Evolutionary conservation across 1,139 yeast genomes (phyloP).

Genomic region (Geotrichum macrosporum): DNA sequence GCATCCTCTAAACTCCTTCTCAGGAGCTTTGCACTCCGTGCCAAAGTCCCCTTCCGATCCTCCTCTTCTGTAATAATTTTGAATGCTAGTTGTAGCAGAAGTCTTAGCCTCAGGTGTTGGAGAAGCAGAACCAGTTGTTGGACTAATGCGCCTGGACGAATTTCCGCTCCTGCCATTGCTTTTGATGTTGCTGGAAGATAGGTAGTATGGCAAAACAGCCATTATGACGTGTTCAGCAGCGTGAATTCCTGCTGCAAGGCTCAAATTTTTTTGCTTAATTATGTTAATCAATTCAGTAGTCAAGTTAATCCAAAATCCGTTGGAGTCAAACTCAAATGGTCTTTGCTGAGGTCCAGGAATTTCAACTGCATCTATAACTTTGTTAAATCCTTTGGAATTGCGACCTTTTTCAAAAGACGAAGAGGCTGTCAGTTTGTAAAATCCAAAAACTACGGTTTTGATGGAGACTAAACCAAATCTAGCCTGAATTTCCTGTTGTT

Average conservation of each 20-base stretch:
- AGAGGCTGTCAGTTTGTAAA: slow-evolving; percentile 66
- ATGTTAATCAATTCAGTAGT: slow-evolving; percentile 60
- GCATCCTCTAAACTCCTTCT: slow-evolving; percentile 79
- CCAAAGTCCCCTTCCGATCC: slow-evolving; percentile 59
- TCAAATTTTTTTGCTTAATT: slow-evolving; percentile 52
- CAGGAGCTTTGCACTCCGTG: slow-evolving; percentile 96
- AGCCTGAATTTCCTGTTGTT: background rate
- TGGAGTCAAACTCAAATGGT: slow-evolving; percentile 62
- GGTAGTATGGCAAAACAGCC: slow-evolving; percentile 30
- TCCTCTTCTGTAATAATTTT: background rate
- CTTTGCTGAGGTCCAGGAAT: slow-evolving; percentile 62
- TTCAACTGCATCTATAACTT: slow-evolving; percentile 86
- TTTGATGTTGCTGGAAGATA: background rate
- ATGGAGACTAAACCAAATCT: slow-evolving; percentile 64
- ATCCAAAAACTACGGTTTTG: slow-evolving; percentile 82
- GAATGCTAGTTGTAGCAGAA: background rate
- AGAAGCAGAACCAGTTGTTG: background rate
- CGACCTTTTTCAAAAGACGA: slow-evolving; percentile 42
- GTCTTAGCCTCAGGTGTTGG: background rate
- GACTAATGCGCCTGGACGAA: no score
- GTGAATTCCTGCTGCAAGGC: slow-evolving; percentile 88
- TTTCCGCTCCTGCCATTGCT: background rate
- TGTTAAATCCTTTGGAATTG: slow-evolving; percentile 28
- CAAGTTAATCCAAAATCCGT: slow-evolving; percentile 90
- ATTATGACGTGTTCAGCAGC: slow-evolving; percentile 91